Evolutionary conservation across 495 filamentous ascomycete species (phyloP).

Genomic region (Aspergillus funiculosus): DNA sequence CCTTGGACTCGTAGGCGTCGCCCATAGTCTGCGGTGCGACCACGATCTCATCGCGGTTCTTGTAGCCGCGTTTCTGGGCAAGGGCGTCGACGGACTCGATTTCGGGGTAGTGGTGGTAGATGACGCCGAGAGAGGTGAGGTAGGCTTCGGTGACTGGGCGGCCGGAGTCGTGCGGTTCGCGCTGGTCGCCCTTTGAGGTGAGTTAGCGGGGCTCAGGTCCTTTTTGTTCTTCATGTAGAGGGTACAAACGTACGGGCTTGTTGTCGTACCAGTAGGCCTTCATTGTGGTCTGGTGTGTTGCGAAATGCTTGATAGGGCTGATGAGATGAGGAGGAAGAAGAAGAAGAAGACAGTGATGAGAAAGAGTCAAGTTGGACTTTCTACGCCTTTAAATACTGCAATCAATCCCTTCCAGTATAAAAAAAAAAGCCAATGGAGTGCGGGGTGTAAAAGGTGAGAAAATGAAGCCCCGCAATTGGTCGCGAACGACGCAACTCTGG

Average conservation of each 20-base stretch:
- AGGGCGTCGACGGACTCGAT: conserved; percentile 63
- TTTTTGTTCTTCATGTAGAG: conserved; percentile 12
- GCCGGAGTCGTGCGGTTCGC: conserved; percentile 81
- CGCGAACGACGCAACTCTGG: conserved; percentile 28
- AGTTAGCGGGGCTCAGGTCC: too few species aligned
- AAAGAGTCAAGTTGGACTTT: neutral
- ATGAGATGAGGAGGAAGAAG: neutral
- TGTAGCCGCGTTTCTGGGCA: conserved; percentile 72
- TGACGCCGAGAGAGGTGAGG: conserved; percentile 68
- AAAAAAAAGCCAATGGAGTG: conserved; percentile 31
- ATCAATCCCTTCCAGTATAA: too few species aligned
- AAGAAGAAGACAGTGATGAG: neutral
- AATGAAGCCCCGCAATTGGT: conserved; percentile 39
- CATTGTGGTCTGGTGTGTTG: conserved; percentile 47
- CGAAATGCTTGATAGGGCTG: neutral
- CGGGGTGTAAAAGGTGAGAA: conserved; percentile 50
- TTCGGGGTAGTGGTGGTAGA: conserved; percentile 63
- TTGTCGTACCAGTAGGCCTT: conserved; percentile 83
- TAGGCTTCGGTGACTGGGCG: conserved; percentile 52
- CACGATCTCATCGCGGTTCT: conserved; percentile 87
- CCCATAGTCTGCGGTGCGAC: conserved; percentile 89
- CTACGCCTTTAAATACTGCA: too few species aligned
- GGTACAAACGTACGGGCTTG: conserved; percentile 52
- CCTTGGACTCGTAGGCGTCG: conserved; percentile 72
- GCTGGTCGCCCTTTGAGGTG: conserved; percentile 74